Evolutionary conservation across 2,329 filamentous ascomycete species (phyloP), one percentile per base, ranked within the genome.

Genomic region (Meredithiella fracta): DNA sequence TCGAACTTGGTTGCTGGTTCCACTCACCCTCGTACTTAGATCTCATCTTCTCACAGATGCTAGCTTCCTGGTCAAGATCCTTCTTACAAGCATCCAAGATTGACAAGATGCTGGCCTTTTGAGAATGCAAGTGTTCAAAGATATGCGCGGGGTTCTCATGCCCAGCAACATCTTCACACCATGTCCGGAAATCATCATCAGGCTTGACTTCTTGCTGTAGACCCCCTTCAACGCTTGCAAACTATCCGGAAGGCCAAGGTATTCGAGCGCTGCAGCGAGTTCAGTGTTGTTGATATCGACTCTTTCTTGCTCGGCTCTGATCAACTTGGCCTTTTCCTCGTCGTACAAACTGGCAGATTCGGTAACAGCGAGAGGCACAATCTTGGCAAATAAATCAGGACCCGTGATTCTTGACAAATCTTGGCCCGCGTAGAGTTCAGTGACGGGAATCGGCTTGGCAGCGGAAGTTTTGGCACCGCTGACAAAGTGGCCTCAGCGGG

Each of bases 31-130:
- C 90, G 66, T 97, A 97, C 67, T 98, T 98, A 11, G 89, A 94
- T 50, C 92, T 80, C 92, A 98, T 98, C 73, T 97, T 98, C 68
- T 98, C 92, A 67, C 92, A 98, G 0, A 97, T 87, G 56, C 87
- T 94, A 70, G 97, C 94, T 67, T 98, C 92, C 81, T 92, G 89
- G 62, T 98, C 92, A 44, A 98, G 71, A 64, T 94, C 86, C 66
- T 94, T 94, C 56, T 83, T 82, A 63, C 87, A 87, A 57, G 79
- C 79, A 57, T 96, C 89, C 56, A 98, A 68, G 2, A 81, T 78
- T 2, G 75, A 73, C 25, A 87, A 67, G 11, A 96, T 85, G 1
- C 79, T 76, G 17, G 85, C 78, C 67, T 91, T 94, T 63, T 92
- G 85, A 25, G 79, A 76, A 60, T 83, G 81, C 47, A 98, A 69